Evolutionary conservation across 2,329 filamentous ascomycete species (phyloP), one percentile per base, ranked within the genome.

Genomic region (Acephala macrosclerotiorum): DNA sequence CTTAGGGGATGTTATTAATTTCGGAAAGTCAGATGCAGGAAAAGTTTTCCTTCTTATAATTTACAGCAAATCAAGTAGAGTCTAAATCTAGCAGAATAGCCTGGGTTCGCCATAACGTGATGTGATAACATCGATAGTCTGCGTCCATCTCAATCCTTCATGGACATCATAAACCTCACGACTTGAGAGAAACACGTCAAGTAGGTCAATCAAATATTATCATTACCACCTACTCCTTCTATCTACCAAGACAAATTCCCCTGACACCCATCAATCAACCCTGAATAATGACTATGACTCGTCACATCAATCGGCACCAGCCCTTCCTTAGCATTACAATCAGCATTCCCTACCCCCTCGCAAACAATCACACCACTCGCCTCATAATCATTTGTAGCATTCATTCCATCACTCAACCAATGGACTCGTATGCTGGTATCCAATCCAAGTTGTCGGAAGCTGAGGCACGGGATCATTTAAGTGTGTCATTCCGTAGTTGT

Each of bases 391-490:
- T 75, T 69, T 6, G 77, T 78, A 60, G 68, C 72, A 18, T 74
- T 68, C 1, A 61, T 60, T 20, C 80, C 80, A 49, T 72, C 73
- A 11, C 79, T 75, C 40, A 91, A 80, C 83, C 86, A 92, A 78
- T 88, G 90, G 89, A 20, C 82, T 85, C 22, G 87, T 85, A 77
- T 93, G 91, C 51, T 84, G 79, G 79, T 88, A 93, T 49, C 85
- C 85, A 63, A 89, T 76, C 57, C 85, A 60, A 64, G 87, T 77
- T 12, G 89, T 86, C 1, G 90, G 90, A 47, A 93, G 81, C 51
- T 87, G 84, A 0, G 91, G 88, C 1, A 93, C 86, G 0, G 89
- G 89, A 75, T 94, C 91, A 71, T 85, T 80, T 33, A 78, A 77
- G 78, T 93, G 90, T 2, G 91, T 92, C 63, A 92, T 81, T 67